A percentile compares a stretch with the other conserved stretches of the same genome.
Evolutionary conservation across 495 filamentous ascomycete genomes (phyloP).

Genomic region (Trichocladium uniseriatum): DNA sequence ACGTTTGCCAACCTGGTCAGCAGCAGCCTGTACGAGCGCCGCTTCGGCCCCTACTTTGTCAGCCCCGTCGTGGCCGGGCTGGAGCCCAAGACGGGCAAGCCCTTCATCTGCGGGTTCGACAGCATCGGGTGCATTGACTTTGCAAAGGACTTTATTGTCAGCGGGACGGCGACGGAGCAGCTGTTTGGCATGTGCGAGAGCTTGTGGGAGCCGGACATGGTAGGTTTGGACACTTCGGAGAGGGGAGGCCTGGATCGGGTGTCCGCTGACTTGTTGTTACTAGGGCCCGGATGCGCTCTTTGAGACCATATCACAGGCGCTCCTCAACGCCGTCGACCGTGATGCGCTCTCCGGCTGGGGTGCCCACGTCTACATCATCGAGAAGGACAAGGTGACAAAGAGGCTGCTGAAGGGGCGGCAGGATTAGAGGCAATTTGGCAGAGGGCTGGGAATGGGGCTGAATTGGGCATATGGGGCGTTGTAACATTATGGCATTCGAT

Average conservation of each 20-base stretch:
- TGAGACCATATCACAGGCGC: conserved; percentile 95
- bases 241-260: background rate
- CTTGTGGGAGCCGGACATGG: conserved; percentile 94
- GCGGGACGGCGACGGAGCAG: conserved; percentile 91
- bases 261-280: background rate
- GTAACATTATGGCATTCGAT: conserved; percentile 5
- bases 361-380: conserved; percentile 96
- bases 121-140: conserved; percentile 99
- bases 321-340: conserved; percentile 90
- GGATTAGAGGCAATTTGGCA: conserved; percentile 33
- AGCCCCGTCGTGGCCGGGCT: conserved; percentile 89
- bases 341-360: conserved; percentile 97
- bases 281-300: conserved; percentile 90
- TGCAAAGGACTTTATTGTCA: conserved; percentile 98
- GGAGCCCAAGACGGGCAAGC: conserved; percentile 81
- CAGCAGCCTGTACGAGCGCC: conserved; percentile 79
- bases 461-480: conserved; percentile 4
- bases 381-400: conserved; percentile 99
- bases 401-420: conserved; percentile 82
- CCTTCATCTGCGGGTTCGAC: conserved; percentile 98
- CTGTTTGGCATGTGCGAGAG: conserved; percentile 97
- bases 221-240: conserved; percentile 34
- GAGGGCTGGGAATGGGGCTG: no score
- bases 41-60: conserved; percentile 95
- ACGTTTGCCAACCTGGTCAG: conserved; percentile 95